Evolutionary conservation across 192 early-diverging fungal species (phyloP), one percentile per base, ranked within the genome.

Genomic region (Coemansia furcata): DNA sequence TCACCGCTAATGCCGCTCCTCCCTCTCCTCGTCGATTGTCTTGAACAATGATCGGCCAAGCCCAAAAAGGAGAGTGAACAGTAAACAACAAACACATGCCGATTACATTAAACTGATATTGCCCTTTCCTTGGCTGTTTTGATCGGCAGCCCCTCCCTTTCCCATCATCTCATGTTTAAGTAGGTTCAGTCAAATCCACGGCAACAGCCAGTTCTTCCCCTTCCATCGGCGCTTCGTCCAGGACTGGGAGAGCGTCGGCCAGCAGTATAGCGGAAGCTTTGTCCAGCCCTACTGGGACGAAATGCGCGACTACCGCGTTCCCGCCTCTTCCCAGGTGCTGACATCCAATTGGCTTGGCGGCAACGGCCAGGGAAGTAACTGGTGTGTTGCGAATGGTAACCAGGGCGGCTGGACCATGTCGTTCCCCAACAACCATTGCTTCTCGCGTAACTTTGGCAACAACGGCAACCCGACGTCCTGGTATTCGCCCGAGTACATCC

Each of bases 211-310:
- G 73, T 83, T 85, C 76, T 77, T 85, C 71, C 84, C 84, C 47
- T 85, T 82, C 77, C 84, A 85, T 60, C 84, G 84, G 19, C 79
- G 74, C 67, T 83, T 80, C 47, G 69, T 85, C 39, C 60, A 77
- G 14, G 84, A 85, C 63, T 77, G 77, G 80, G 84, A 85, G 68
- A 50, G 67, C n/a, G 80, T 74, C 21, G 70, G 71, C 40, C 66
- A 62, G 67, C 60, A 55, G 40, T 76, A 74, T 69, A 72, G 78
- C 69, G 29, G 63, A 3, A 67, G 38, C 49, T 77, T 72, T 55
- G 42, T 60, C 46, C 77, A 80, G 66, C 84, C 84, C 29, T 85
- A 85, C 73, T 85, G 84, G 84, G 84, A 85, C 54, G 77, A 75
- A 65, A 77, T 78, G 68, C 67, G 74, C 36, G 84, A 85, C 72